phyloP scores from a whole-genome alignment of 192 early-diverging fungal species.

The Lobosporangium transversale region DNA sequence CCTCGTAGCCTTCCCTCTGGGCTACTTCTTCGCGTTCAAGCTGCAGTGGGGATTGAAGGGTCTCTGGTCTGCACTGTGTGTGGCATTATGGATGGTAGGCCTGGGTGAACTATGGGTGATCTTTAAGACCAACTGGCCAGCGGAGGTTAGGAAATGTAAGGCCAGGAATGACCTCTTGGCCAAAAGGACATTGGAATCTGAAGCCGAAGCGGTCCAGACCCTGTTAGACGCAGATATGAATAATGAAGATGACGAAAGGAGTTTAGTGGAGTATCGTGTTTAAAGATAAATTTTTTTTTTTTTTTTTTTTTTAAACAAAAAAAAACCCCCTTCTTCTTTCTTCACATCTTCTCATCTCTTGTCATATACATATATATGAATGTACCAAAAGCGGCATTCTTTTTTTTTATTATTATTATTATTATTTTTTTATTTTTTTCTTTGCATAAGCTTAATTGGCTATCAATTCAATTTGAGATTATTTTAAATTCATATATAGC shows the following conservation, averaged over 20 bases:
- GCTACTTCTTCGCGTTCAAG: slow-evolving; percentile 65
- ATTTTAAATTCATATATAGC: too few species aligned
- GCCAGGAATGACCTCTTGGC: slow-evolving; percentile 30
- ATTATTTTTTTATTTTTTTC: too few species aligned
- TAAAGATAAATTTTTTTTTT: background rate
- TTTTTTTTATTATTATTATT: too few species aligned
- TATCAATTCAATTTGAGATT: too few species aligned
- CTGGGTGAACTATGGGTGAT: slow-evolving; percentile 49
- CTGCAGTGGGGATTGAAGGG: slow-evolving; percentile 66
- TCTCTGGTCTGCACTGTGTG: slow-evolving; percentile 68
- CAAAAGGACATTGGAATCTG: background rate
- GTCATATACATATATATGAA: too few species aligned
- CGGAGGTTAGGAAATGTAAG: slow-evolving; percentile 47
- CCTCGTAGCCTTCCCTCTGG: slow-evolving; percentile 72
- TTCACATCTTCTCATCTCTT: too few species aligned
- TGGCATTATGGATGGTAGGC: slow-evolving; percentile 58
- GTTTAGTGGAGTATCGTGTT: background rate
- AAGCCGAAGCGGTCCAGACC: background rate
- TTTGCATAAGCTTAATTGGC: too few species aligned
- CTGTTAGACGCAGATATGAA: background rate
- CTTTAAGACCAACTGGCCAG: slow-evolving; percentile 48
- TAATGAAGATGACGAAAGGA: slow-evolving; percentile 7
- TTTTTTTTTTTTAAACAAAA: too few species aligned
- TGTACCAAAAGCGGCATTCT: too few species aligned
- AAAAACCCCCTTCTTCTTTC: too few species aligned